Evolutionary conservation across 2,329 filamentous ascomycete genomes (phyloP).

Genomic region (Amphichorda felina): DNA sequence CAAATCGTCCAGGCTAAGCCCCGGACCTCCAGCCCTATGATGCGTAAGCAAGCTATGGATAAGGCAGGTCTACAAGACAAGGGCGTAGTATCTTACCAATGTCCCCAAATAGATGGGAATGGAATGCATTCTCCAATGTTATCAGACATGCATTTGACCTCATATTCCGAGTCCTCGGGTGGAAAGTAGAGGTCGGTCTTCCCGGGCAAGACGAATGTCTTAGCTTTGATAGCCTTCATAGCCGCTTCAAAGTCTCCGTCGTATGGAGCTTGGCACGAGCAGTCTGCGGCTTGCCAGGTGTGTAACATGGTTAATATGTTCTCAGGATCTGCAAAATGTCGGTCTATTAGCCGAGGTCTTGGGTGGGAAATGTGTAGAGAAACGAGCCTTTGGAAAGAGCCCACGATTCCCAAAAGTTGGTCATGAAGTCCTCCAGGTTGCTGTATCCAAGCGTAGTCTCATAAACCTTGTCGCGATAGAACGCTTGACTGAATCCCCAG

Average conservation of each 20-base stretch:
- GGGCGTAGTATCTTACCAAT: too few species aligned
- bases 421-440: slow-evolving; percentile 61
- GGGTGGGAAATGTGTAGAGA: too few species aligned
- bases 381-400: slow-evolving; percentile 59
- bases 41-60: too few species aligned
- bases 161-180: slow-evolving; percentile 66
- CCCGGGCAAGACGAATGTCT: slow-evolving; percentile 56
- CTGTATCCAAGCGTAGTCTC: slow-evolving; percentile 53
- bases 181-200: slow-evolving; percentile 76
- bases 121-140: slow-evolving; percentile 20
- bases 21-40: neutral
- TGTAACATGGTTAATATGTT: slow-evolving; percentile 65
- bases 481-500: slow-evolving; percentile 71
- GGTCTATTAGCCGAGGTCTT: too few species aligned
- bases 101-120: slow-evolving; percentile 29
- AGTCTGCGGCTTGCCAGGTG: slow-evolving; percentile 68
- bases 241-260: slow-evolving; percentile 53
- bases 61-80: too few species aligned
- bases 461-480: slow-evolving; percentile 62
- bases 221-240: slow-evolving; percentile 59
- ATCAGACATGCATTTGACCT: slow-evolving; percentile 40
- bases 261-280: slow-evolving; percentile 56
- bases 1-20: neutral
- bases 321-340: too few species aligned
- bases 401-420: slow-evolving; percentile 67